phyloP scores from a whole-genome alignment of 192 early-diverging fungal genomes.

The Backusella sp. region DNA sequence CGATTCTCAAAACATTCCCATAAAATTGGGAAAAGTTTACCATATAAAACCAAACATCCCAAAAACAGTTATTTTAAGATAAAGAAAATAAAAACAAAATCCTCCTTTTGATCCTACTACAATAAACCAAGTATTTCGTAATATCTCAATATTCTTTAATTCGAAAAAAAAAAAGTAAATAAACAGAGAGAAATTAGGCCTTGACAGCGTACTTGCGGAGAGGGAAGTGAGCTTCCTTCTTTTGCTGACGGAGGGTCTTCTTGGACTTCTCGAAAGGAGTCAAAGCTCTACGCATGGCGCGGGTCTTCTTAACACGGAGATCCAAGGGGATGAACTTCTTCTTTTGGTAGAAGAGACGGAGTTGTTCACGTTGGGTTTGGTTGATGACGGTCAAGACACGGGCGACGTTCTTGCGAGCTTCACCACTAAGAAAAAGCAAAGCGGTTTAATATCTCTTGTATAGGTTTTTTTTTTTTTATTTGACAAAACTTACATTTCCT shows the following conservation, averaged over 20 bases:
- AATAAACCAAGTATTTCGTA: not conserved
- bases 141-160: not conserved
- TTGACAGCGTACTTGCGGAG: conserved; percentile 90
- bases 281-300: conserved; percentile 95
- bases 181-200: conserved; percentile 54
- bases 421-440: conserved; percentile 53
- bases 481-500: conserved; percentile 12
- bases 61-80: not conserved
- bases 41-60: not conserved
- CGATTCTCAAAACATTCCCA: not conserved
- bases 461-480: not conserved
- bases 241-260: conserved; percentile 88
- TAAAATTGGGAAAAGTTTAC: conserved; percentile 1
- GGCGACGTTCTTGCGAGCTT: conserved; percentile 93
- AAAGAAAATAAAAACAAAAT: not conserved
- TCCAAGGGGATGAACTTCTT: conserved; percentile 97
- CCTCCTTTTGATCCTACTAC: not conserved
- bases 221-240: conserved; percentile 90
- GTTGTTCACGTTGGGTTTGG: conserved; percentile 88
- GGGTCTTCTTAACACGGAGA: conserved; percentile 98
- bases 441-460: too few species aligned
- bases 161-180: not conserved
- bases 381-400: conserved; percentile 94
- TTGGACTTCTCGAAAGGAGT: conserved; percentile 74
- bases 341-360: conserved; percentile 87